Base-by-base conservation (phyloP, 495 filamentous ascomycete species). In the Neurospora intermedia region DNA sequence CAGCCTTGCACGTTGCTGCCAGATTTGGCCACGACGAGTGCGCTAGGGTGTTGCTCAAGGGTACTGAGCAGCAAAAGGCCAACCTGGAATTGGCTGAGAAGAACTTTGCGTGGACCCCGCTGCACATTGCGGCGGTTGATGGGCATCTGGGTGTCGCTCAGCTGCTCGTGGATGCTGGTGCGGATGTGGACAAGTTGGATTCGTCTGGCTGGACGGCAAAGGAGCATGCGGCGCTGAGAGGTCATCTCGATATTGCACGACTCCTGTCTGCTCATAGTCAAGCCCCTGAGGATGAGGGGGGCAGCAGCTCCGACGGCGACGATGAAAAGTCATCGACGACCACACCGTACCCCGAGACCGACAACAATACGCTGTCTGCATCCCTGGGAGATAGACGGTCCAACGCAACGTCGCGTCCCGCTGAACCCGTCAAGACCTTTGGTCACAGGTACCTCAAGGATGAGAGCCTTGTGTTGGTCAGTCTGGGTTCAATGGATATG, bases 371-470 rank as follows among this genome's bases (percentile, higher is more conserved):
- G 2, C 31, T 66, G 54, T 82, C 88, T 9, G 83, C 84, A 2
- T 88, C 86, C 0, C 80, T 88, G 62, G 85, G 82, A 43, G 85
- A 86, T 41, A 78, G 84, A 69, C 82, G 82, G 13, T 85, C 86
- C 2, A 81, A 82, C n/a, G 80, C 78, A 10, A 69, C 70, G 11
- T 75, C 77, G 5, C 84, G 88, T 69, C 79, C 82, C 15, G 78
- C 88, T 35, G 93, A 96, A 69, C 91, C 93, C 62, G 88, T 98
- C 74, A 98, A 98, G 81, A 91, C 94, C 27, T 99, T 97, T 83
- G 96, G 96, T 72, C 96, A 98, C 84, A 88, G 95, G 69, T 99
- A 98, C 83, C 90, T 99, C 71, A 96, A 89, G 46, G 89, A 94
- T 69, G 90, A 95, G 76, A 91, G 91, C 73, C 91, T 98, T 86